Conservation (phyloP, 1,139 yeast species). For the Yamadazyma atmosphaerica region DNA sequence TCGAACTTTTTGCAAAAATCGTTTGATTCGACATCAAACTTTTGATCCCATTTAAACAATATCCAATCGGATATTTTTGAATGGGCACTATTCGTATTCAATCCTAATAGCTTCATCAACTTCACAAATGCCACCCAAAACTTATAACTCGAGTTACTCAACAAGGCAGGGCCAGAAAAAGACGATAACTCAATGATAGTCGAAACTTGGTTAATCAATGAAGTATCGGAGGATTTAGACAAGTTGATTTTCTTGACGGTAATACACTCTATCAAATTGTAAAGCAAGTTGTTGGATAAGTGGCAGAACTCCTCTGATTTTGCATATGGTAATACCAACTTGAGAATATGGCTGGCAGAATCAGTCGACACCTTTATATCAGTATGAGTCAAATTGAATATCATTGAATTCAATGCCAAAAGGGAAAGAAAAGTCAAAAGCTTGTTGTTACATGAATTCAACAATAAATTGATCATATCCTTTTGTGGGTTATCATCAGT, state of each 20-base stretch:
- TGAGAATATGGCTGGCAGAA: slow-evolving; percentile 5
- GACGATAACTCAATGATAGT: slow-evolving; percentile 54
- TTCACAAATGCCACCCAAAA: slow-evolving; percentile 53
- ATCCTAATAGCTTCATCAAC: slow-evolving; percentile 24
- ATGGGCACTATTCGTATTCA: slow-evolving; percentile 12
- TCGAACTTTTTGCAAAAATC: slow-evolving; percentile 9
- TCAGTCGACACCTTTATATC: slow-evolving; percentile 2
- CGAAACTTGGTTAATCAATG: slow-evolving; percentile 43
- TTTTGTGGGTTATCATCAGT: neutral
- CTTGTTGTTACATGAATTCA: slow-evolving; percentile 7
- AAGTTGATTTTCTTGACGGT: slow-evolving; percentile 2
- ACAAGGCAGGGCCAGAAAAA: slow-evolving; percentile 54
- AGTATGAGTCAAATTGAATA: slow-evolving; percentile 6
- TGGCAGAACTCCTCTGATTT: slow-evolving; percentile 10
- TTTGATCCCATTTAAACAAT: slow-evolving; percentile 16
- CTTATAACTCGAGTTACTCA: slow-evolving; percentile 46
- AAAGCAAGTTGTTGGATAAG: slow-evolving; percentile 7
- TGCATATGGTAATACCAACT: slow-evolving; percentile 11
- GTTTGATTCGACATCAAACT: slow-evolving; percentile 13
- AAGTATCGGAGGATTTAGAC: slow-evolving; percentile 5
- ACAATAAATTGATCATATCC: slow-evolving; percentile 3
- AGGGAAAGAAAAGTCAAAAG: slow-evolving; percentile 10
- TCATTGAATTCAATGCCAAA: slow-evolving; percentile 11
- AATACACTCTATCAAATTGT: slow-evolving; percentile 8
- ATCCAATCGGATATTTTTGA: slow-evolving; percentile 49